Base-by-base conservation (phyloP, 176 grass and related monocot species). In the Paspalum vaginatum region DNA sequence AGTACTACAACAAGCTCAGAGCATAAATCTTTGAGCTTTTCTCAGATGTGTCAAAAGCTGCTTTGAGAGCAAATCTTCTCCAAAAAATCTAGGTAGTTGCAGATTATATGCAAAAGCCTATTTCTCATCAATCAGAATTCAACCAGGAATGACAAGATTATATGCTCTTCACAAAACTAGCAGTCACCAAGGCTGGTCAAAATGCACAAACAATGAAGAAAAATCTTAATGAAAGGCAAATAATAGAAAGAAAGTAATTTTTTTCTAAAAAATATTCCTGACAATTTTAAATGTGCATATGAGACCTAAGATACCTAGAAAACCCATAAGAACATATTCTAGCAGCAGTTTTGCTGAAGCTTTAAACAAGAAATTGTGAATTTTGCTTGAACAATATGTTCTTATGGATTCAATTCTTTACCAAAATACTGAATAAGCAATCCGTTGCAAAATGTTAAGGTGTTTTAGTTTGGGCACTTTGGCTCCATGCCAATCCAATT, bases 81-180 rank as follows among this genome's bases (percentile, higher is more conserved):
- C 22, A 65, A 46, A 88, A 70, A 76, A 79, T 43, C 87, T 41
- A 74, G 64, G 64, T 71, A 72, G 39, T 41, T 45, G 43, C 18
- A 70, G 15, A 85, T 61, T 18, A 50, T 46, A 20, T 67, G 52
- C 49, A 52, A 17, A 73, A 61, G 21, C 47, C 78, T 3, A 42
- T 46, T 61, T 37, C 22, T 12, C 4, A 45, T 1, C 54, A 77
- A 26, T 72, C 70, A 54, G 7, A 73, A 73, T 63, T 70, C 32
- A 51, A 78, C 42, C 32, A 75, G 27, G 50, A 75, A 75, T 87
- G 61, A 51, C 52, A 76, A 81, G 32, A 87, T 42, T 60, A n/a
- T 18, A 44, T 66, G 43, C 70, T 68, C 70, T 75, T 59, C 16
- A 74, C 39, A 70, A 76, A 62, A 32, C 51, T 61, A 54, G 20